These are phyloP conservation scores for Cercospora nicotianae DNA, from an alignment of 2,329 filamentous ascomycete genomes.

Conservation along the genomic window DNA sequence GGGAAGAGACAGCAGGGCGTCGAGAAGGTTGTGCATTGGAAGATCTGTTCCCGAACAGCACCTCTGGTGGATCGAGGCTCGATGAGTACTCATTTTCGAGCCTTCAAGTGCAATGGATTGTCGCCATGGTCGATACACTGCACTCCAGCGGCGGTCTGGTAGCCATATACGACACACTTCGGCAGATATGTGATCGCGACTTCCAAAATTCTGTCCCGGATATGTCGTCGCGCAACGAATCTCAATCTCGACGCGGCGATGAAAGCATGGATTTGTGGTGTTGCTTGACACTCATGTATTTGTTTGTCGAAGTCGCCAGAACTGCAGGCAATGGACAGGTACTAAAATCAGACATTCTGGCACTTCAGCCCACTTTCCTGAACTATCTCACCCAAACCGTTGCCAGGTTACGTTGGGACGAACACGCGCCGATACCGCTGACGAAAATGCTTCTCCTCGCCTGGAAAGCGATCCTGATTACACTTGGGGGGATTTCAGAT, in stretches of 20 bases:
- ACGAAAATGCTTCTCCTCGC: conserved; percentile 65
- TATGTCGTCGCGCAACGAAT: conserved; percentile 30
- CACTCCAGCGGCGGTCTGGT: conserved; percentile 44
- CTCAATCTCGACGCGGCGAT: conserved; percentile 31
- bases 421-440: conserved; percentile 59
- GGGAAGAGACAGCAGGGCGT: conserved; percentile 52
- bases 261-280: conserved; percentile 50
- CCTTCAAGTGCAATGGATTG: conserved; percentile 49
- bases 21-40: conserved; percentile 31
- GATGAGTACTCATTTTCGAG: conserved; percentile 39
- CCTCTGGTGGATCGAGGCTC: conserved; percentile 34
- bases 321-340: conserved; percentile 31
- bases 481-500: conserved; percentile 76
- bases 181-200: conserved; percentile 34
- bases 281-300: conserved; percentile 50
- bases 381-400: conserved; percentile 68
- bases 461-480: conserved; percentile 87
- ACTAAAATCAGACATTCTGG: conserved; percentile 39
- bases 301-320: conserved; percentile 50
- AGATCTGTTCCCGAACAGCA: conserved; percentile 30
- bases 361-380: conserved; percentile 61
- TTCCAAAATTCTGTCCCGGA: conserved; percentile 29
- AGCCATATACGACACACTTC: conserved; percentile 43
- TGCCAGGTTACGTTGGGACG: conserved; percentile 56
- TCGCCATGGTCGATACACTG: conserved; percentile 46